Percentiles rank a stretch among this genome's conserved stretches.
phyloP scores from a whole-genome alignment of 257 asterid species.

The Phtheirospermum japonicum region DNA sequence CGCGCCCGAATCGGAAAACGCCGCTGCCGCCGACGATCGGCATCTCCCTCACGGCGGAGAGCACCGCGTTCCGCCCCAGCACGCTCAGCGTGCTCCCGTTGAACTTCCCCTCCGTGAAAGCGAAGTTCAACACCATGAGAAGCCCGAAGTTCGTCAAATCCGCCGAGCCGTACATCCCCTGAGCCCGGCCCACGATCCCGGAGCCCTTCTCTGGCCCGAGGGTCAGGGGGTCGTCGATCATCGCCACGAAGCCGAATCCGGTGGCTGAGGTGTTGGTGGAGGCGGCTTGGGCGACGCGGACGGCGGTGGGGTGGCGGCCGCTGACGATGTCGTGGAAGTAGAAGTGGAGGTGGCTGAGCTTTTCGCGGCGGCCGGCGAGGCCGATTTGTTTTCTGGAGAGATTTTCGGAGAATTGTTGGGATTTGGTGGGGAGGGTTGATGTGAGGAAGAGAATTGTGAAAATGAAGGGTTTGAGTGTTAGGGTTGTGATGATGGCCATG shows the following conservation, averaged over 20 bases:
- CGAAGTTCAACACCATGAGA: constrained; percentile 40
- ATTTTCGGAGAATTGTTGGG: background rate
- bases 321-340: constrained; percentile 34
- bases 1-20: constrained; percentile 41
- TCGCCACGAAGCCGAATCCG: constrained; percentile 34
- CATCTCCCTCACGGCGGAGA: constrained; percentile 43
- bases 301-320: constrained; percentile 30
- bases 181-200: constrained; percentile 41
- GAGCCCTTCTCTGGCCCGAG: constrained; percentile 32
- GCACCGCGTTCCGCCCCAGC: constrained; percentile 41
- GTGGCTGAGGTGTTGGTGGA: constrained; percentile 21
- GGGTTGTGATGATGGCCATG: constrained; percentile 1
- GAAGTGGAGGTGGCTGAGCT: constrained; percentile 34
- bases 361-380: constrained; percentile 3
- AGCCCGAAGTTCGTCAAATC: constrained; percentile 31
- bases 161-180: constrained; percentile 43
- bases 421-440: background rate
- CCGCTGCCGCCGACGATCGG: constrained; percentile 54
- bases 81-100: constrained; percentile 47
- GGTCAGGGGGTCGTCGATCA: constrained; percentile 48
- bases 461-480: background rate
- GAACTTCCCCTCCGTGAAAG: constrained; percentile 38
- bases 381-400: background rate
- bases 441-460: background rate
- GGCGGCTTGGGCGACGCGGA: constrained; percentile 26